Conservation (phyloP, 495 filamentous ascomycete genomes). For the Saxophila tyrrhenica region DNA sequence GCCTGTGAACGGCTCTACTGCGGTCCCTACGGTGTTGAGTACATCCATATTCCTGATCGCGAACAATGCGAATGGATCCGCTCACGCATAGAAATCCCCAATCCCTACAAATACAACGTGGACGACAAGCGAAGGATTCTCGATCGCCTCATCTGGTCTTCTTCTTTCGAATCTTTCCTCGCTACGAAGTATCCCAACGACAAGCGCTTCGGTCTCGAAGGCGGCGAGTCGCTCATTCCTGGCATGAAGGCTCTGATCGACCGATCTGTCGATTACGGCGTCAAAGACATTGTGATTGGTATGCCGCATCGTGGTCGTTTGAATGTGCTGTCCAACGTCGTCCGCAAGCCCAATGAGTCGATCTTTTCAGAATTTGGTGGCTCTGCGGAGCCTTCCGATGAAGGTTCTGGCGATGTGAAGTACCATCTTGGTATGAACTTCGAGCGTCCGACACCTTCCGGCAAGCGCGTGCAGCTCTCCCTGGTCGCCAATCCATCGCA, state of each 20-base stretch:
- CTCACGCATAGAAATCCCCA: slow-evolving; percentile 83
- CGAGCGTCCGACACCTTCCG: slow-evolving; percentile 93
- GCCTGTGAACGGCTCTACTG: slow-evolving; percentile 95
- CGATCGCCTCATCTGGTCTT: slow-evolving; percentile 95
- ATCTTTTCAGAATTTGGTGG: slow-evolving; percentile 98
- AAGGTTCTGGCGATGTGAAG: slow-evolving; percentile 97
- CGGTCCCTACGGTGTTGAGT: slow-evolving; percentile 91
- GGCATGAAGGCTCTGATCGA: slow-evolving; percentile 99
- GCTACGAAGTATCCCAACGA: slow-evolving; percentile 98
- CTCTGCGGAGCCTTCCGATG: slow-evolving; percentile 75
- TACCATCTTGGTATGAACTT: slow-evolving; percentile 99
- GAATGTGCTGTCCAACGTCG: slow-evolving; percentile 96
- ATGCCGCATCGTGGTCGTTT: slow-evolving; percentile 99
- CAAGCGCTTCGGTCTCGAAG: slow-evolving; percentile 97
- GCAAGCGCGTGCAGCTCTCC: slow-evolving; percentile 95
- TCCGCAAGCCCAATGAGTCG: slow-evolving; percentile 96
- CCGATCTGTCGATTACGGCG: slow-evolving; percentile 91
- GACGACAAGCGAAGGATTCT: slow-evolving; percentile 96
- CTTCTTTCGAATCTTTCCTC: slow-evolving; percentile 88
- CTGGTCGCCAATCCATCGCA: slow-evolving; percentile 97
- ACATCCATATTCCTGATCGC: slow-evolving; percentile 95
- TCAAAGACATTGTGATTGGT: slow-evolving; percentile 97
- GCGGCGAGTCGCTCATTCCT: slow-evolving; percentile 88
- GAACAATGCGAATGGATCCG: slow-evolving; percentile 97
- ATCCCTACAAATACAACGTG: slow-evolving; percentile 87